Evolutionary conservation across 2,329 filamentous ascomycete species (phyloP).

Genomic region (Ophiostoma sp.): DNA sequence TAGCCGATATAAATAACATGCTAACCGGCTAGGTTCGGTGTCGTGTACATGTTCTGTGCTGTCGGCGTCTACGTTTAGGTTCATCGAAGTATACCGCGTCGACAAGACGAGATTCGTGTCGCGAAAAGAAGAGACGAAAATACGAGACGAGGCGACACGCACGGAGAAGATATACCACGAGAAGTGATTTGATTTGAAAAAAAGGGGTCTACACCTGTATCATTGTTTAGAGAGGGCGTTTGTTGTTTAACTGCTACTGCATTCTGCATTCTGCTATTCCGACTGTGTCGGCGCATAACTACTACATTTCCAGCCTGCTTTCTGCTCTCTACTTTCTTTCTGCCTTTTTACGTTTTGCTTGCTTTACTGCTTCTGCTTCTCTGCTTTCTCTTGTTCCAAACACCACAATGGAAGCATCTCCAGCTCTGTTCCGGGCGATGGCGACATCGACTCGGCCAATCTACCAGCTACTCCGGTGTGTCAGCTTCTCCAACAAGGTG

Average conservation of each 20-base stretch:
- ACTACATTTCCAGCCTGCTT: not conserved
- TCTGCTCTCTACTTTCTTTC: not conserved
- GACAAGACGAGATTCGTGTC: constrained; percentile 1
- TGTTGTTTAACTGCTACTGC: constrained; percentile 4
- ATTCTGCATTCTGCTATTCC: not conserved
- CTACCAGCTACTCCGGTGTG: constrained; percentile 57
- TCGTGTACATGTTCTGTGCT: constrained; percentile 98
- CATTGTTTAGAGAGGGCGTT: constrained; percentile 35
- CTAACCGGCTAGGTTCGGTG: constrained; percentile 63
- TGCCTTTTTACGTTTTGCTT: constrained; percentile 3
- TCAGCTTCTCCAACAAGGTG: constrained; percentile 54
- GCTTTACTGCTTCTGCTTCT: not conserved
- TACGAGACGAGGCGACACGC: not conserved
- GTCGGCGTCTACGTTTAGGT: constrained; percentile 92
- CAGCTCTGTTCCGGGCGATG: constrained; percentile 64
- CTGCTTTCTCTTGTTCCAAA: not conserved
- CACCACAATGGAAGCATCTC: constrained; percentile 16
- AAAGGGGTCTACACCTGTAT: constrained; percentile 33
- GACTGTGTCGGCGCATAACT: constrained; percentile 5
- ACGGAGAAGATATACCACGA: constrained; percentile 10
- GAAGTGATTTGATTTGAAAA: constrained; percentile 1
- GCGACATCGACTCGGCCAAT: constrained; percentile 73
- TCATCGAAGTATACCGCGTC: not conserved
- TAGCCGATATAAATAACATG: not conserved
- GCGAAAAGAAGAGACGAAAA: not conserved